These are phyloP conservation scores for Fusarium tjaetaba DNA, from an alignment of 2,329 filamentous ascomycete species.

Conservation along the genomic window DNA sequence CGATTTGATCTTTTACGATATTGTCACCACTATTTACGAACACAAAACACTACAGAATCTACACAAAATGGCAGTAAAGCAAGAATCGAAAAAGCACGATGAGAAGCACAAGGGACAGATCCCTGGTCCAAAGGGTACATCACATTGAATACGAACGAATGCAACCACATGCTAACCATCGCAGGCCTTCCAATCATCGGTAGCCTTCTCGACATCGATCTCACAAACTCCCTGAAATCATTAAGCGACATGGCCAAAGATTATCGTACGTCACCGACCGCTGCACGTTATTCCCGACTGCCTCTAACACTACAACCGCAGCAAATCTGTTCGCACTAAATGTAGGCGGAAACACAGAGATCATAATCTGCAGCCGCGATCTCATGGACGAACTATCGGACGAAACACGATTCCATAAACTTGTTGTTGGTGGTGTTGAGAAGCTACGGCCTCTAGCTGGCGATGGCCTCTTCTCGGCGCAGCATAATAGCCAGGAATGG, in stretches of 20 bases:
- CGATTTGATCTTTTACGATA: neutral
- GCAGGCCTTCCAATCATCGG: neutral
- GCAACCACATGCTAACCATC: neutral
- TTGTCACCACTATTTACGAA: neutral
- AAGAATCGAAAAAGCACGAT: neutral
- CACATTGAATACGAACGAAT: fast-evolving
- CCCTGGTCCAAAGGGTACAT: conserved; percentile 3
- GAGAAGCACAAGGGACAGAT: neutral
- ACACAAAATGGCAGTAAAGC: neutral
- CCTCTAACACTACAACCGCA: fast-evolving
- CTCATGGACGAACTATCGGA: conserved; percentile 69
- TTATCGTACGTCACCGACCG: neutral
- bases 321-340: neutral
- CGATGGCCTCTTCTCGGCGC: conserved; percentile 73
- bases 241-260: neutral
- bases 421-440: conserved; percentile 58
- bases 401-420: conserved; percentile 71
- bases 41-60: fast-evolving
- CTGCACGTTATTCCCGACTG: fast-evolving
- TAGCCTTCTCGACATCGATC: neutral
- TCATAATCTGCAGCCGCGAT: neutral
- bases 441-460: conserved; percentile 67
- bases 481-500: conserved; percentile 67
- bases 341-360: neutral
- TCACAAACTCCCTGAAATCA: neutral